Evolutionary conservation across 2,329 filamentous ascomycete species (phyloP).

Genomic region (Cladophialophora carrionii): DNA sequence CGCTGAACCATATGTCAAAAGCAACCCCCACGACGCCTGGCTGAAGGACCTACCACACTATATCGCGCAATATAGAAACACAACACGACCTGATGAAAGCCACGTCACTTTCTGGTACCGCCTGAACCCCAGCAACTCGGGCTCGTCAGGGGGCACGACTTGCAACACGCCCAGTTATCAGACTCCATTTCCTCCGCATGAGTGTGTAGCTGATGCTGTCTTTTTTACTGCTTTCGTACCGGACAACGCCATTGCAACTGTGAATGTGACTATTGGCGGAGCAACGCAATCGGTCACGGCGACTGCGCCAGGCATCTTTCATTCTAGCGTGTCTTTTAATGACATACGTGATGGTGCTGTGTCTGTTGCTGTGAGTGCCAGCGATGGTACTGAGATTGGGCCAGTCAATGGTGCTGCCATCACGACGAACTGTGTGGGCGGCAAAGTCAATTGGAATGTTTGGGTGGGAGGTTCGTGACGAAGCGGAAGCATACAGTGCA

Average conservation of each 20-base stretch:
- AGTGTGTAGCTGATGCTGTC: slow-evolving; percentile 8
- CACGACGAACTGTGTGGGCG: slow-evolving; percentile 6
- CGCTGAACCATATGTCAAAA: slow-evolving; percentile 5
- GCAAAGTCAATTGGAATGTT: slow-evolving; percentile 16
- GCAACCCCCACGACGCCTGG: slow-evolving; percentile 16
- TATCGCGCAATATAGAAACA: slow-evolving; percentile 12
- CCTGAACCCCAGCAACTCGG: slow-evolving; percentile 9
- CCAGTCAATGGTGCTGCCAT: slow-evolving; percentile 14
- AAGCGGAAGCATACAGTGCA: background rate
- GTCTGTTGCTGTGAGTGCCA: slow-evolving; percentile 4
- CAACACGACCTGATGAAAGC: slow-evolving; percentile 10
- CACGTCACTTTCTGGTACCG: slow-evolving; percentile 21
- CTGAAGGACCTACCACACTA: slow-evolving; percentile 19
- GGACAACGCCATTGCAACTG: slow-evolving; percentile 7
- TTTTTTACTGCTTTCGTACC: slow-evolving; percentile 18
- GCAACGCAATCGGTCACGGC: slow-evolving; percentile 7
- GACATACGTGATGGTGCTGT: slow-evolving; percentile 10
- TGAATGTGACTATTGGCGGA: slow-evolving; percentile 17
- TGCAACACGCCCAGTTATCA: slow-evolving; percentile 14
- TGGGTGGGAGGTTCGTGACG: slow-evolving; percentile 15
- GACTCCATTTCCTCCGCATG: slow-evolving; percentile 1
- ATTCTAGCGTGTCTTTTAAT: slow-evolving; percentile 17
- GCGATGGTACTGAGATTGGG: slow-evolving; percentile 12
- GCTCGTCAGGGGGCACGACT: slow-evolving; percentile 6
- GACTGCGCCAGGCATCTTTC: slow-evolving; percentile 8